A percentile compares a stretch with the other conserved stretches of the same genome.
phyloP scores from a whole-genome alignment of 2,329 filamentous ascomycete genomes.

The Mycosphaerella sp. region DNA sequence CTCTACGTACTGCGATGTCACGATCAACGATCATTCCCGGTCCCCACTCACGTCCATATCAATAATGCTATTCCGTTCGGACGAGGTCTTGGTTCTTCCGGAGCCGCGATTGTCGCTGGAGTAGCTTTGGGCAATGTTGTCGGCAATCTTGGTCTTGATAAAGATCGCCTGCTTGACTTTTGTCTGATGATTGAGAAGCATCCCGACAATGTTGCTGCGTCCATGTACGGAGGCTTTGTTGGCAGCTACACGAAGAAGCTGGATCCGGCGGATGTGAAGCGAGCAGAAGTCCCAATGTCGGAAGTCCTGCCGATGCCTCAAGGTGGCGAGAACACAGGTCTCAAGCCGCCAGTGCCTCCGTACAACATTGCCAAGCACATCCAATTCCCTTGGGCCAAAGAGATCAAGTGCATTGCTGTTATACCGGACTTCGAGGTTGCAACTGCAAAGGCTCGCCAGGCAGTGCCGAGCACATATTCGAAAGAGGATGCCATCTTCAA shows the following conservation, averaged over 20 bases:
- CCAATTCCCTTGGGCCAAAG: constrained; percentile 85
- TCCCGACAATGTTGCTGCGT: constrained; percentile 90
- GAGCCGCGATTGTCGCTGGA: constrained; percentile 89
- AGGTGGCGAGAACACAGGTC: constrained; percentile 83
- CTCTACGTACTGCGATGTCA: constrained; percentile 94
- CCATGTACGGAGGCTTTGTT: constrained; percentile 92
- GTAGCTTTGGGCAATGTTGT: constrained; percentile 90
- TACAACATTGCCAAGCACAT: constrained; percentile 91
- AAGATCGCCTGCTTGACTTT: constrained; percentile 85
- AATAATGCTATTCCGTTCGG: constrained; percentile 92
- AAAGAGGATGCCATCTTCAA: constrained; percentile 90
- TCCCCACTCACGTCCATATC: constrained; percentile 85
- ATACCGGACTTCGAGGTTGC: constrained; percentile 94
- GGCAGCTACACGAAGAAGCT: constrained; percentile 94
- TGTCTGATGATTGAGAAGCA: constrained; percentile 95
- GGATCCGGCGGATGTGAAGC: constrained; percentile 77
- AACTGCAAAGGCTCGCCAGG: constrained; percentile 83
- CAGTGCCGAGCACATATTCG: constrained; percentile 73
- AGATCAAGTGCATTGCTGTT: constrained; percentile 95
- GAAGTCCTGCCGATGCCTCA: constrained; percentile 88
- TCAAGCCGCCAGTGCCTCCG: constrained; percentile 81
- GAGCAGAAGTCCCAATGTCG: constrained; percentile 87
- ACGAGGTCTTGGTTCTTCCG: constrained; percentile 87
- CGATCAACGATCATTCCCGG: constrained; percentile 74
- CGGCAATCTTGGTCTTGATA: constrained; percentile 67